Percentiles rank a stretch among this genome's conserved stretches.
Evolutionary conservation across 2,329 filamentous ascomycete species (phyloP).

Genomic region (Ceratocystis cacaofunesta): DNA sequence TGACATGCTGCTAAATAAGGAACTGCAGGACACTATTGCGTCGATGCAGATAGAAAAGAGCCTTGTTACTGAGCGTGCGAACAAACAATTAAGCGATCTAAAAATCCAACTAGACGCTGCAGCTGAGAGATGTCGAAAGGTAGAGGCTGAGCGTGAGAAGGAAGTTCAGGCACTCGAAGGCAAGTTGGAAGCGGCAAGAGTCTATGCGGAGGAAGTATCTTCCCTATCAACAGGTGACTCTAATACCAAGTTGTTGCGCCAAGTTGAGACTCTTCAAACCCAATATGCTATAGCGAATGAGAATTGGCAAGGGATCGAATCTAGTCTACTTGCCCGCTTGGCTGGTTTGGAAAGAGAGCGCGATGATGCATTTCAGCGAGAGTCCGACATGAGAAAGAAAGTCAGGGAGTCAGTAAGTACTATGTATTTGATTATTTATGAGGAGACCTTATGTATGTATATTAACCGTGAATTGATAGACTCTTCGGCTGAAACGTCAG

Average conservation of each 20-base stretch:
- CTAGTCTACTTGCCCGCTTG: constrained; percentile 64
- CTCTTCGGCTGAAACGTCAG: constrained; percentile 37
- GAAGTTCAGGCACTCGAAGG: constrained; percentile 68
- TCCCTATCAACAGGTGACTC: constrained; percentile 68
- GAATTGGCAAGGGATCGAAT: constrained; percentile 95
- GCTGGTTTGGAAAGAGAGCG: constrained; percentile 74
- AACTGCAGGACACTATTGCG: constrained; percentile 41
- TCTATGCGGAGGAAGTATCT: constrained; percentile 75
- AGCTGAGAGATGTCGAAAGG: constrained; percentile 49
- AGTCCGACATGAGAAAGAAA: constrained; percentile 78
- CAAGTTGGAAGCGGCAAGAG: constrained; percentile 76
- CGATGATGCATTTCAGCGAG: constrained; percentile 68
- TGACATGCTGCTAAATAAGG: constrained; percentile 38
- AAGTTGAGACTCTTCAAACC: constrained; percentile 88
- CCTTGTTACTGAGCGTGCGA: constrained; percentile 49
- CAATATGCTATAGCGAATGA: constrained; percentile 89
- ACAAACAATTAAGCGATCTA: constrained; percentile 53
- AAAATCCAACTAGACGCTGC: constrained; percentile 59
- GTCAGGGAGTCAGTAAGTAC: constrained; percentile 63
- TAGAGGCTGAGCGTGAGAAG: constrained; percentile 65
- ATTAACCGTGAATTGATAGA: neutral
- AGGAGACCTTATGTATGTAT: neutral
- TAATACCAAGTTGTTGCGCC: constrained; percentile 77
- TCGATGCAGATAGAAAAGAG: constrained; percentile 69
- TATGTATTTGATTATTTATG: neutral